Evolutionary conservation across 2,329 filamentous ascomycete genomes (phyloP), one percentile per base, ranked within the genome.

Genomic region (Ophiostoma quercus): DNA sequence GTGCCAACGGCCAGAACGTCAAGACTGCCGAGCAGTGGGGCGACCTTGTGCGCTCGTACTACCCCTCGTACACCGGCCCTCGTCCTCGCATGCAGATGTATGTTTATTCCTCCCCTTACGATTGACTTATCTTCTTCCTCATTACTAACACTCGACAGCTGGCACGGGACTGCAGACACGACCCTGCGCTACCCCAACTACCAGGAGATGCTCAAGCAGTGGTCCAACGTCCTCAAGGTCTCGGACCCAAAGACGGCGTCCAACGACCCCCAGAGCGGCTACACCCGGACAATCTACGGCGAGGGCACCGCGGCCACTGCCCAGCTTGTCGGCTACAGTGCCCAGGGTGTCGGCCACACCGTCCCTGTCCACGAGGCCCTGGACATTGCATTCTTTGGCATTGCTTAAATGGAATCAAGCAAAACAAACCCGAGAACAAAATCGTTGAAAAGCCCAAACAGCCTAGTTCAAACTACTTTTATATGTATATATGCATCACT

Each of bases 181-280:
- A 79, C 76, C 1, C 78, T 82, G 41, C 75, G 75, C 54, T 79
- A 78, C 43, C 75, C 78, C 39, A 80, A 81, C 74, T 79, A 68
- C 72, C 75, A 76, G 69, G 81, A 83, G 74, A 78, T 78, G 19
- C 73, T 83, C 69, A 82, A 83, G 75, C 78, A 83, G 72, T 83
- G 81, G 82, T 79, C 79, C 19, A 79, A 81, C 62, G 82, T 86
- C 7, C 77, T 82, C 29, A 80, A 80, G 11, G 74, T 74, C 29
- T 75, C 71, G 43, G 76, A 73, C 71, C 75, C 74, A 43, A 75
- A 77, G 69, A 77, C 76, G 68, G 72, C 77, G 70, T 68, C 69
- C 43, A 75, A 78, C 43, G 16, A 47, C 16, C 43, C 43, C 43
- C 43, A 47, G 43, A 47, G 16, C 5, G 43, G 43, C 43, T 47